A percentile compares a stretch with the other conserved stretches of the same genome.
These are phyloP conservation scores for Aspergillus versicolor DNA, from an alignment of 2,329 filamentous ascomycete species.

Conservation along the genomic window DNA sequence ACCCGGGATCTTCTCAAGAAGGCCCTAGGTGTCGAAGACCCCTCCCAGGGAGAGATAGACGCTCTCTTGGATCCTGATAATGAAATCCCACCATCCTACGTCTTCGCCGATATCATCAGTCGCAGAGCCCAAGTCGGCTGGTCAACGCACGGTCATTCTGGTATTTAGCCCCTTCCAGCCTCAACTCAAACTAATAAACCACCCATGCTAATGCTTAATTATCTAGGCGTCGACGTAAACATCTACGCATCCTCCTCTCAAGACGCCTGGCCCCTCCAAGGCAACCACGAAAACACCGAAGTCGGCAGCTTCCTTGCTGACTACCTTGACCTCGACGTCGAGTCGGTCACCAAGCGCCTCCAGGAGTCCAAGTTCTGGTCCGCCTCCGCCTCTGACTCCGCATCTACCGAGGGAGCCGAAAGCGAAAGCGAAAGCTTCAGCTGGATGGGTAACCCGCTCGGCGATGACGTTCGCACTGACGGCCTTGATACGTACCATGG, in stretches of 20 bases:
- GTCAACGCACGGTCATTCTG: slow-evolving; percentile 87
- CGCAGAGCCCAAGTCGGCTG: slow-evolving; percentile 86
- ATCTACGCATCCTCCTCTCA: slow-evolving; percentile 79
- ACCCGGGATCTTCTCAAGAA: slow-evolving; percentile 67
- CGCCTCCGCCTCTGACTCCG: slow-evolving; percentile 1
- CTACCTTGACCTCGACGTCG: slow-evolving; percentile 78
- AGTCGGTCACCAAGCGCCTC: slow-evolving; percentile 74
- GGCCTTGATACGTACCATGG: slow-evolving; percentile 46
- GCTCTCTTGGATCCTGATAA: slow-evolving; percentile 59
- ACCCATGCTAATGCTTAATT: slow-evolving; percentile 11
- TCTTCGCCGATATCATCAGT: slow-evolving; percentile 83
- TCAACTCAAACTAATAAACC: not conserved
- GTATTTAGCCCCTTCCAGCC: slow-evolving; percentile 25
- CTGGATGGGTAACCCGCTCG: slow-evolving; percentile 45
- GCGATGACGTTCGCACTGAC: slow-evolving; percentile 37
- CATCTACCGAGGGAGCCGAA: not conserved
- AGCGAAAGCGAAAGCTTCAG: slow-evolving; percentile 19
- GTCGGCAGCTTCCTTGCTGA: slow-evolving; percentile 76
- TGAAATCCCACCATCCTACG: slow-evolving; percentile 55
- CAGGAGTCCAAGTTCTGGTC: slow-evolving; percentile 35
- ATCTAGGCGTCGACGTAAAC: slow-evolving; percentile 82
- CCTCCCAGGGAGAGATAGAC: slow-evolving; percentile 68
- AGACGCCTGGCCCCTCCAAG: slow-evolving; percentile 62
- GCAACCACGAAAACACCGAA: slow-evolving; percentile 95
- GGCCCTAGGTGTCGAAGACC: slow-evolving; percentile 75